Base-by-base conservation (phyloP, 139 green algal species). In the Diplosphaera chodatii region DNA sequence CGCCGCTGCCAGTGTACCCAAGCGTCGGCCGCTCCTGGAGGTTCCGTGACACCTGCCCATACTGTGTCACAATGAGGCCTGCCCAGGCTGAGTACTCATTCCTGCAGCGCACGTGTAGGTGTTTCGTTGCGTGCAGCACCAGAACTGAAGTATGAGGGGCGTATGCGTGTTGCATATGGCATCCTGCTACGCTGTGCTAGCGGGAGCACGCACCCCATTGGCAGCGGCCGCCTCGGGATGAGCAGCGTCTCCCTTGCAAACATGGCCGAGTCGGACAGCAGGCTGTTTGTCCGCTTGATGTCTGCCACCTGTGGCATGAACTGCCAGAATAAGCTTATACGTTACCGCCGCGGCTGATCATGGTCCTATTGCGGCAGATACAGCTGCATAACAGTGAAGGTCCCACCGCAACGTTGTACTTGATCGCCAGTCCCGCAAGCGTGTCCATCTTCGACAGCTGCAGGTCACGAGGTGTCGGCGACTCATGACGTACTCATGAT, bases 361-460 rank as follows among this genome's bases (percentile, higher is more conserved):
- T n/a, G n/a, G n/a, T n/a, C n/a, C n/a, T n/a, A n/a, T n/a, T n/a
- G n/a, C n/a, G n/a, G n/a, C n/a, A n/a, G n/a, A n/a, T n/a, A n/a
- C n/a, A n/a, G n/a, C n/a, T n/a, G n/a, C n/a, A n/a, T n/a, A n/a
- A n/a, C n/a, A n/a, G n/a, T n/a, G n/a, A 6, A 68, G 16, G 4
- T 22, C 86, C 48, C 64, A 96, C 89, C 72, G 87, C 84, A 20
- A 94, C 82, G 40, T 89, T 82, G 67, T 96, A 96, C 65, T 77
- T 85, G 25, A 96, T 79, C 1, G 91, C 91, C 8, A 96, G 68
- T 0, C 91, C 91, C 13, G 89, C 89, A 22, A 96, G 69, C 2
- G 89, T 96, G 72, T 96, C 91, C 29, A 85, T 32, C 69, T 94
- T 95, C 15, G 76, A 68, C 13, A 96, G 77, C 91, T 96, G 81